Conservation (phyloP, 176 grass and related monocot species). For the Hordeum vulgare region MorexV3_pseudomolecules_assembly NC_058522.1:243863697-243864196, state of each 20-base stretch:
- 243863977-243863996: slow-evolving; percentile 63
- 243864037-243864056: not conserved
- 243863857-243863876: too few relatives aligned
- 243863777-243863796: too few relatives aligned
- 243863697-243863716: too few relatives aligned
- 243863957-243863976: slow-evolving; percentile 91
- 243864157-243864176: not conserved
- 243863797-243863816: too few relatives aligned
- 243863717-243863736: too few relatives aligned
- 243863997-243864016: slow-evolving; percentile 82
- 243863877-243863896: not conserved
- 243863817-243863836: too few relatives aligned
- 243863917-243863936: slow-evolving; percentile 40
- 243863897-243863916: slow-evolving; percentile 8
- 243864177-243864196: slow-evolving; percentile 32
- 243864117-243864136: slow-evolving; percentile 5
- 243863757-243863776: too few relatives aligned
- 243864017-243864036: slow-evolving; percentile 23
- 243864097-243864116: not conserved
- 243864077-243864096: slow-evolving; percentile 10
- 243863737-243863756: too few relatives aligned
- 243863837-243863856: too few relatives aligned
- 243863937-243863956: slow-evolving; percentile 73
- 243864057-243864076: not conserved
- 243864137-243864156: slow-evolving; percentile 4